Evolutionary conservation across 495 filamentous ascomycete species (phyloP).

Genomic region (Cryomyces antarcticus): DNA sequence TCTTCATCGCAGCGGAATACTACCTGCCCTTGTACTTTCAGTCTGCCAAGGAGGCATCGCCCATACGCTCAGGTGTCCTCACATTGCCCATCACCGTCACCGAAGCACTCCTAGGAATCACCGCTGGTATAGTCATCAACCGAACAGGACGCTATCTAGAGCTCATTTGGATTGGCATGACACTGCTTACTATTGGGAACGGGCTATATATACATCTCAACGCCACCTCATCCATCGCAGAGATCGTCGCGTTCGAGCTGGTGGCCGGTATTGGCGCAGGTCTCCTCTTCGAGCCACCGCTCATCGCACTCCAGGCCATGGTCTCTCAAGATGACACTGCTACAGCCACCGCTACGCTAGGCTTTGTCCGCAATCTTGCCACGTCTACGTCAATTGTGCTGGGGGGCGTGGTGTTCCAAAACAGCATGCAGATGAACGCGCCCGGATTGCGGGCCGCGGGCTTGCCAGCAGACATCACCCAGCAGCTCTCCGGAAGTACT

Average conservation of each 20-base stretch:
- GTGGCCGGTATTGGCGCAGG: conserved; percentile 16
- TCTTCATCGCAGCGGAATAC: conserved; percentile 32
- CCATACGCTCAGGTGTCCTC: conserved; percentile 30
- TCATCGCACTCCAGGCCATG: conserved; percentile 17
- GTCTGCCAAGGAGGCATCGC: conserved; percentile 27
- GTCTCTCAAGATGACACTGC: conserved; percentile 15
- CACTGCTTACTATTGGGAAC: conserved; percentile 27
- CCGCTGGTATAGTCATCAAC: conserved; percentile 34
- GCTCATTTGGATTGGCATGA: conserved; percentile 29
- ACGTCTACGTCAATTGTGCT: conserved; percentile 16
- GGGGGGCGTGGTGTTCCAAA: conserved; percentile 26
- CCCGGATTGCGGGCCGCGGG: conserved; percentile 25
- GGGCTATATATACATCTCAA: conserved; percentile 30
- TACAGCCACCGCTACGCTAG: conserved; percentile 16
- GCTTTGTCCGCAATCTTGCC: conserved; percentile 14
- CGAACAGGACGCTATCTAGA: conserved; percentile 38
- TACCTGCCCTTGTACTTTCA: conserved; percentile 41
- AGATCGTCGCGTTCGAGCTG: conserved; percentile 21
- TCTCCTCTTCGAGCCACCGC: conserved; percentile 15
- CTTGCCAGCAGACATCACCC: conserved; percentile 18
- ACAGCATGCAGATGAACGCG: conserved; percentile 30
- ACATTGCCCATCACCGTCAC: conserved; percentile 31
- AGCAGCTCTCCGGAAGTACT: conserved; percentile 25
- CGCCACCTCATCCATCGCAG: conserved; percentile 18
- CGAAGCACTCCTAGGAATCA: conserved; percentile 27